phyloP scores from a whole-genome alignment of 2,329 filamentous ascomycete genomes.

The Exophiala mesophila region DNA sequence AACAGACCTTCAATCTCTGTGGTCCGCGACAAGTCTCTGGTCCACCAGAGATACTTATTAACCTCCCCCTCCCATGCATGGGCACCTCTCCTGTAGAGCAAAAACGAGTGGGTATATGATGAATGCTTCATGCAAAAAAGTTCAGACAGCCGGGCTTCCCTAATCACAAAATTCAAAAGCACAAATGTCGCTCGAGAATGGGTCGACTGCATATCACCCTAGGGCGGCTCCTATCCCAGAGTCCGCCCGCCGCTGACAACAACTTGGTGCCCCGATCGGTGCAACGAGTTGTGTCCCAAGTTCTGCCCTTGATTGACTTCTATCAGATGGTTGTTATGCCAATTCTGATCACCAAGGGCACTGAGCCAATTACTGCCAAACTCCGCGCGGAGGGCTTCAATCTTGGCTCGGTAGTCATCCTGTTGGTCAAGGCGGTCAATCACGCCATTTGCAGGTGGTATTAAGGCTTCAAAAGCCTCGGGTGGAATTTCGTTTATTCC shows the following conservation, averaged over 20 bases:
- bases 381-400: conserved; percentile 78
- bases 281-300: conserved; percentile 24
- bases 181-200: background rate
- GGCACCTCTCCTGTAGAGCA: conserved; percentile 8
- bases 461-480: conserved; percentile 11
- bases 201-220: too few species aligned
- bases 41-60: background rate
- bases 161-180: background rate
- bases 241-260: conserved; percentile 40
- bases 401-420: conserved; percentile 80
- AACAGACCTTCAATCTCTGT: too few species aligned
- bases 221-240: conserved; percentile 27
- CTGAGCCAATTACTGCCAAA: conserved; percentile 85
- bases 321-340: conserved; percentile 35
- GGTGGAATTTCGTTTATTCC: conserved; percentile 27
- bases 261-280: conserved; percentile 35
- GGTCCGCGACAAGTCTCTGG: too few species aligned
- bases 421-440: conserved; percentile 11
- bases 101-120: conserved; percentile 23
- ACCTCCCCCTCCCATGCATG: background rate
- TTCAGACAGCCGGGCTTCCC: background rate
- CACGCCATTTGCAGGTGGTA: conserved; percentile 7
- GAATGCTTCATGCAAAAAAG: conserved; percentile 11
- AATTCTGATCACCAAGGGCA: conserved; percentile 72
- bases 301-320: conserved; percentile 21